Evolutionary conservation across 2,329 filamentous ascomycete species (phyloP).

Genomic region (Fusarium buxicola): DNA sequence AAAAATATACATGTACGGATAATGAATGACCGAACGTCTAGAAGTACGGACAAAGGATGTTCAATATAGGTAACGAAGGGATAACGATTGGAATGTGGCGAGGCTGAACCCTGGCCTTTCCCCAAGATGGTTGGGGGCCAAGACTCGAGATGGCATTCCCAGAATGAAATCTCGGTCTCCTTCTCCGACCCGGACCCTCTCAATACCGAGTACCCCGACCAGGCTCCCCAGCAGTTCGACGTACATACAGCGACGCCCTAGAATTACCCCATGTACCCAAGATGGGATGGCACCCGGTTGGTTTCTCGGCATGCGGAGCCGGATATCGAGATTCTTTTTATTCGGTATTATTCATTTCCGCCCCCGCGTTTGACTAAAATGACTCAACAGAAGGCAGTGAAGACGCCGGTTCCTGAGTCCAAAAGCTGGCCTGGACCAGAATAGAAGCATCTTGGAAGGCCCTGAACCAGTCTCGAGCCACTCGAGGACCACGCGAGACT

Average conservation of each 20-base stretch:
- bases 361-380: constrained; percentile 4
- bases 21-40: neutral
- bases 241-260: too few relatives aligned
- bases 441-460: neutral
- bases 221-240: neutral
- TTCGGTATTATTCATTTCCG: neutral
- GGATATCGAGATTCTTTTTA: neutral
- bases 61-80: neutral
- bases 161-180: neutral
- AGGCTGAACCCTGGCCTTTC: neutral
- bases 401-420: constrained; percentile 3
- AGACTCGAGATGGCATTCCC: neutral
- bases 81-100: neutral
- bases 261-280: neutral
- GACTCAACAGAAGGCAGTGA: constrained; percentile 1
- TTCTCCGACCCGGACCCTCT: neutral
- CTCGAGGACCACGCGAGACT: constrained; percentile 3
- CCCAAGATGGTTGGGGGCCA: neutral
- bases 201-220: neutral
- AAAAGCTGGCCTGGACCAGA: neutral
- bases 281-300: neutral
- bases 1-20: neutral
- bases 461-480: neutral
- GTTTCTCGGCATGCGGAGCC: neutral
- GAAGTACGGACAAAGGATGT: neutral